These are phyloP conservation scores for Hura crepitans DNA, from an alignment of 441 rosid species.

Conservation along the genomic window DNA sequence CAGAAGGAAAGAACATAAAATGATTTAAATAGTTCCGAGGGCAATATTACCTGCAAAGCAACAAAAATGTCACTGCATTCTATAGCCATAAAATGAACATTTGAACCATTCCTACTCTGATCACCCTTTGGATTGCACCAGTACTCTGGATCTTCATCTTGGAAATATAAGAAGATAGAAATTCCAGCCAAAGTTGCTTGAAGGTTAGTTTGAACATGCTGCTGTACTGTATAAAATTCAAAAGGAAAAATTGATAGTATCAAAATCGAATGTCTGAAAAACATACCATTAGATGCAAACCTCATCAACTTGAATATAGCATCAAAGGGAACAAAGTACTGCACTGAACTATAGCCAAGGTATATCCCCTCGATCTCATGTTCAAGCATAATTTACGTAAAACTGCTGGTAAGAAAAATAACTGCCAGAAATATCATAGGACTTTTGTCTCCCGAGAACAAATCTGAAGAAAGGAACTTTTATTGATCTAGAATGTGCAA, in stretches of 20 bases:
- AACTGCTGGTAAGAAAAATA: background rate
- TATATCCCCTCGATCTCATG: conserved; percentile 1
- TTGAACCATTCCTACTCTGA: conserved; percentile 30
- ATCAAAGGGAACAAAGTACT: background rate
- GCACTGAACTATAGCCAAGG: background rate
- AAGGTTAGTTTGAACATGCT: conserved; percentile 76
- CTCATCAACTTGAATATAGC: background rate
- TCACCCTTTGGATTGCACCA: conserved; percentile 27
- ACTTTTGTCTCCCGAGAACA: background rate
- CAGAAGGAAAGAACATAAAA: conserved; percentile 20
- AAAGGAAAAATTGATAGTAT: conserved; percentile 13
- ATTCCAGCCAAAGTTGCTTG: conserved; percentile 65
- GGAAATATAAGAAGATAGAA: conserved; percentile 57
- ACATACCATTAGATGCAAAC: background rate
- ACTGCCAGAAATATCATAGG: background rate
- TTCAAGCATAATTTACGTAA: background rate
- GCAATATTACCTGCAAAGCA: conserved; percentile 66
- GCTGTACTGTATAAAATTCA: conserved; percentile 54
- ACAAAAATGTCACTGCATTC: conserved; percentile 59
- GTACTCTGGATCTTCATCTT: conserved; percentile 49
- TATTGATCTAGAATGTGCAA: conserved; percentile 1
- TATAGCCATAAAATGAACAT: conserved; percentile 61
- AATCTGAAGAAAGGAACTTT: background rate
- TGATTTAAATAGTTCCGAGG: conserved; percentile 22
- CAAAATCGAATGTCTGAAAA: conserved; percentile 15